Conservation (phyloP, 495 filamentous ascomycete species). For the Aspergillus saccharolyticus region DNA sequence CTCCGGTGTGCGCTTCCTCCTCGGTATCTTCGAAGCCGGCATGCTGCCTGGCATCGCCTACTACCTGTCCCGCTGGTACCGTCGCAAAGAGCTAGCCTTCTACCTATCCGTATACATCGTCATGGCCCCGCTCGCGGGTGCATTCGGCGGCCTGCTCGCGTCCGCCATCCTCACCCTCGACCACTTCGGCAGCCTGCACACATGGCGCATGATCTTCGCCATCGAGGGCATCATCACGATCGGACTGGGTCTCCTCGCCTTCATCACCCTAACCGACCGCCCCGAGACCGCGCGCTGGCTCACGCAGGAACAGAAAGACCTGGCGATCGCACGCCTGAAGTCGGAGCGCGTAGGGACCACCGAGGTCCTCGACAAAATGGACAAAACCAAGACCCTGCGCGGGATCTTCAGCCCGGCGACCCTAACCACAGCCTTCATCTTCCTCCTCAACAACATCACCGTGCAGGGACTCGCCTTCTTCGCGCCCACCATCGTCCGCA, state of each 20-base stretch:
- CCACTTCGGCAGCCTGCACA: constrained; percentile 40
- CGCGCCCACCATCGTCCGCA: constrained; percentile 62
- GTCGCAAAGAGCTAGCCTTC: constrained; percentile 61
- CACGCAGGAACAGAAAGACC: constrained; percentile 55
- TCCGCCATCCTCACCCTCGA: constrained; percentile 48
- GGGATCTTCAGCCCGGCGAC: constrained; percentile 51
- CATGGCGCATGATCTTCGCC: constrained; percentile 71
- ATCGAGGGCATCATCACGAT: constrained; percentile 71
- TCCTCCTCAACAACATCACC: constrained; percentile 52
- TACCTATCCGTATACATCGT: constrained; percentile 47
- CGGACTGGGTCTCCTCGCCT: constrained; percentile 52
- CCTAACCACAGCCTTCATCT: constrained; percentile 42
- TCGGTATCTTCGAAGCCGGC: constrained; percentile 65
- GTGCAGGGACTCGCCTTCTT: constrained; percentile 63
- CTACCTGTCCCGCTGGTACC: constrained; percentile 68
- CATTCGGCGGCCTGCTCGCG: constrained; percentile 65
- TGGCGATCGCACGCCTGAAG: constrained; percentile 56
- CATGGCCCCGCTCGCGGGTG: constrained; percentile 63
- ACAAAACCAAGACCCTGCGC: constrained; percentile 36
- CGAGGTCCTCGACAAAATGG: constrained; percentile 51
- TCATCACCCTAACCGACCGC: constrained; percentile 59
- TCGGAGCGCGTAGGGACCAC: constrained; percentile 64
- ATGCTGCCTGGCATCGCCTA: constrained; percentile 71
- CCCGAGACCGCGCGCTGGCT: constrained; percentile 63
- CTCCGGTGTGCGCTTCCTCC: constrained; percentile 46